Conservation (phyloP, 768 basidiomycete species). For the Termitomyces titanicus region DNA sequence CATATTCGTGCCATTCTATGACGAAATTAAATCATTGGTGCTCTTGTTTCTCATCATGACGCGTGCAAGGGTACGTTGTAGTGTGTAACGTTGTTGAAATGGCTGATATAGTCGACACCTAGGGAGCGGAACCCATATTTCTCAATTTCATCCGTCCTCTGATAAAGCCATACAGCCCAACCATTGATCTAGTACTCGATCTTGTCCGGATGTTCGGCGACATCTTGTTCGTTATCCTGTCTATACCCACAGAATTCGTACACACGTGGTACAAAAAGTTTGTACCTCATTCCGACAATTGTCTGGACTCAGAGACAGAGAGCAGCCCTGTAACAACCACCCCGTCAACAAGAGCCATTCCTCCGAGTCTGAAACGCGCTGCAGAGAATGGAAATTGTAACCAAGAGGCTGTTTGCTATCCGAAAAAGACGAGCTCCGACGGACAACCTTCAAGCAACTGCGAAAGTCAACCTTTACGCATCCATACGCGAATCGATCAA, state of each 20-base stretch:
- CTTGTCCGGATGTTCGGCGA: conserved; percentile 62
- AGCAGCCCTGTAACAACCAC: background rate
- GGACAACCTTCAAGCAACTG: background rate
- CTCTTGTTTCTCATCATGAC: conserved; percentile 75
- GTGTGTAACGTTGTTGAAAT: conserved; percentile 18
- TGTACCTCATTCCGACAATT: conserved; percentile 15
- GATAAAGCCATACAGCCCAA: conserved; percentile 66
- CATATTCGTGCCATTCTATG: conserved; percentile 80
- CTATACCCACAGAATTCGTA: conserved; percentile 34
- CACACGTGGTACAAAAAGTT: conserved; percentile 33
- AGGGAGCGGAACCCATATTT: conserved; percentile 87
- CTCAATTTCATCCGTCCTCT: conserved; percentile 78
- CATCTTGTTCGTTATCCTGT: conserved; percentile 42
- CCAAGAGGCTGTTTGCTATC: conserved; percentile 8
- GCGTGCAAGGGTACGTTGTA: conserved; percentile 52
- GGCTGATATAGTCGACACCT: conserved; percentile 1
- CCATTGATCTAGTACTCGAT: conserved; percentile 65
- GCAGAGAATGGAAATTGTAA: background rate
- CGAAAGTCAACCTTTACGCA: conserved; percentile 1
- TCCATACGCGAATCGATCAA: conserved; percentile 5
- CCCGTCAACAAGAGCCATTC: background rate
- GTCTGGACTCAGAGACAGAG: conserved; percentile 19
- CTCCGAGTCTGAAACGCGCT: background rate
- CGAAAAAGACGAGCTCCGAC: conserved; percentile 9
- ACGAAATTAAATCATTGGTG: conserved; percentile 71